These are phyloP conservation scores for Heliamphora exappendiculata DNA, from an alignment of 148 eudicot genomes.

Conservation along the genomic window DNA sequence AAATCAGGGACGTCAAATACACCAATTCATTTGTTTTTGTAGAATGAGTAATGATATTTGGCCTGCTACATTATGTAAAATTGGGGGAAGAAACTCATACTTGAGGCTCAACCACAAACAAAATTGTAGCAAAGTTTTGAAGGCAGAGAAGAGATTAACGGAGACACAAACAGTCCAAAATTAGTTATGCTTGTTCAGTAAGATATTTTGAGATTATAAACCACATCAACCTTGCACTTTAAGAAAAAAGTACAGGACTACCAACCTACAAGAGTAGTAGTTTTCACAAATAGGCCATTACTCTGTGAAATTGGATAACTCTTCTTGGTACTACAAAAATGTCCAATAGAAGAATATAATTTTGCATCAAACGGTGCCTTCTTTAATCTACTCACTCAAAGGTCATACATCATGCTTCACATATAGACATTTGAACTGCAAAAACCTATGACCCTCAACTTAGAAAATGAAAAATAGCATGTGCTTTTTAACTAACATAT, in stretches of 20 bases:
- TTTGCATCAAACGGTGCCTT: neutral
- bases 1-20: neutral
- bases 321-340: neutral
- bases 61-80: neutral
- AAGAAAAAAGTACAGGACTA: neutral
- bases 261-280: neutral
- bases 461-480: neutral
- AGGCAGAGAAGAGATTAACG: neutral
- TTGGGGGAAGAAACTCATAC: neutral
- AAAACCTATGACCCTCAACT: neutral
- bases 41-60: neutral
- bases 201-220: neutral
- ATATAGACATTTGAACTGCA: neutral
- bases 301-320: neutral
- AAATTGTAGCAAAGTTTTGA: neutral
- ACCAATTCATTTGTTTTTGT: neutral
- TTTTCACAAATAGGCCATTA: neutral
- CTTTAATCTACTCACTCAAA: neutral
- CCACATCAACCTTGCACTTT: neutral
- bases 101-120: neutral
- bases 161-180: neutral
- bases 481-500: neutral
- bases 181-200: neutral
- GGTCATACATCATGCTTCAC: neutral
- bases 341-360: neutral